Evolutionary conservation across 768 basidiomycete species (phyloP).

Genomic region (Rhodotorula taiwanensis): DNA sequence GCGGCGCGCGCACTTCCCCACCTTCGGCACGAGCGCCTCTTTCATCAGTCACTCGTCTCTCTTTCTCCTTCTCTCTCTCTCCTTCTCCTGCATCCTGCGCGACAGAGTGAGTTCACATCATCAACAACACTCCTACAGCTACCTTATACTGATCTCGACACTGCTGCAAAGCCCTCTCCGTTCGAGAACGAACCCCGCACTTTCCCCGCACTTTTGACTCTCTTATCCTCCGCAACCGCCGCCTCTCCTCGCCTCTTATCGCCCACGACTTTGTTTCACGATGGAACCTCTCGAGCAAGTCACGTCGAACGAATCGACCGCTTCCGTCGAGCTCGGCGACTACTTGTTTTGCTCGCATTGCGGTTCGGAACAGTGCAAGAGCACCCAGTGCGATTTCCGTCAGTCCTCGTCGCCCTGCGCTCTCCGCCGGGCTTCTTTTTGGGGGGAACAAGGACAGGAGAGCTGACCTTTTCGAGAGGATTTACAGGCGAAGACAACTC

Average conservation of each 20-base stretch:
- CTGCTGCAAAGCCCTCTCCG: too few relatives aligned
- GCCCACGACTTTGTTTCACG: not conserved
- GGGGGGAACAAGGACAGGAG: too few relatives aligned
- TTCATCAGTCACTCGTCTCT: not conserved
- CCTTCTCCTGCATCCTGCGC: too few relatives aligned
- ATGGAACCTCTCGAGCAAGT: constrained; percentile 24
- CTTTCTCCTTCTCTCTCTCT: not conserved
- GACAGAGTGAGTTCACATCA: too few relatives aligned
- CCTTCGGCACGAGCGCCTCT: too few relatives aligned
- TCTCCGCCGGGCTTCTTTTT: too few relatives aligned
- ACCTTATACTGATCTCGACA: too few relatives aligned
- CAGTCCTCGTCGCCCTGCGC: not conserved
- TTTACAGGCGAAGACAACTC: constrained; percentile 26
- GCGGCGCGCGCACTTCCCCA: too few relatives aligned
- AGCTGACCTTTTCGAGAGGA: not conserved
- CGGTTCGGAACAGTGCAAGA: constrained; percentile 18
- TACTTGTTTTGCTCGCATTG: constrained; percentile 16
- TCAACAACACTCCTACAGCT: too few relatives aligned
- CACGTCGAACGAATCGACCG: constrained; percentile 19
- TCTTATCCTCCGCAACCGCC: not conserved
- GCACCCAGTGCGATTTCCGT: constrained; percentile 16
- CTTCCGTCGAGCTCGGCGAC: constrained; percentile 20
- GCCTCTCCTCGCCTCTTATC: not conserved
- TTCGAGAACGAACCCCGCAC: too few relatives aligned
- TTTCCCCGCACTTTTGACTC: not conserved